Evolutionary conservation across 2,329 filamentous ascomycete genomes (phyloP), one percentile per base, ranked within the genome.

Genomic region (Fusarium pseudonygamai): DNA sequence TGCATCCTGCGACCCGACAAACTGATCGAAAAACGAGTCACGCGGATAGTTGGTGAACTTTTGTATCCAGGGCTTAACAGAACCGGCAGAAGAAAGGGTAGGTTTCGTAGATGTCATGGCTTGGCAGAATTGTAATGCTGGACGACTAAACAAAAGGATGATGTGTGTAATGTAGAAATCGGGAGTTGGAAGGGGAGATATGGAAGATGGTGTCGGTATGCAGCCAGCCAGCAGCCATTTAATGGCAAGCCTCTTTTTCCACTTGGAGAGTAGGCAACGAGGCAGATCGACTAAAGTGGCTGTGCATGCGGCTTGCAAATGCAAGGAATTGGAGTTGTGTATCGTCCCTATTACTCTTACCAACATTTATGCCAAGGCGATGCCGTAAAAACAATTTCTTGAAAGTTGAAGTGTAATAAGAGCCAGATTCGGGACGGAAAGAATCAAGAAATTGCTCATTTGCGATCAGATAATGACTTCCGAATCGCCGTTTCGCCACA

Each of bases 111-210:
- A 13, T 50, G 22, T 2, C 47, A 50, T 34, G 10, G 6, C 6
- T n/a, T 47, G 10, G 7, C 4, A 32, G 4, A 4, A 18, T 32
- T 18, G 14, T 0, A 49, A 9, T 8, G 14, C 5, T n/a, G 3
- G 46, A 6, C 0, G 0, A 34, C 6, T 12, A 1, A 18, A 2
- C 4, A 32, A n/a, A 32, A 5, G 0, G 15, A 2, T 0, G 8
- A 24, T 13, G 11, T 20, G 4, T 50, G 1, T 14, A 9, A 1
- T 16, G 6, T 22, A 1, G n/a, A 2, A 16, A 15, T 7, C 16
- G 5, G 13, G 15, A n/a, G 7, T 32, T 1, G 9, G 22, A 18
- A 18, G 6, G 16, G 14, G 22, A 3, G 13, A 13, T 50, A 34
- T 34, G 22, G 3, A n/a, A n/a, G 30, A 34, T 50, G 7, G 22